Evolutionary conservation across 371 early-diverging fungal genomes (phyloP).

Genomic region (Dinochytrium kinnereticum): DNA sequence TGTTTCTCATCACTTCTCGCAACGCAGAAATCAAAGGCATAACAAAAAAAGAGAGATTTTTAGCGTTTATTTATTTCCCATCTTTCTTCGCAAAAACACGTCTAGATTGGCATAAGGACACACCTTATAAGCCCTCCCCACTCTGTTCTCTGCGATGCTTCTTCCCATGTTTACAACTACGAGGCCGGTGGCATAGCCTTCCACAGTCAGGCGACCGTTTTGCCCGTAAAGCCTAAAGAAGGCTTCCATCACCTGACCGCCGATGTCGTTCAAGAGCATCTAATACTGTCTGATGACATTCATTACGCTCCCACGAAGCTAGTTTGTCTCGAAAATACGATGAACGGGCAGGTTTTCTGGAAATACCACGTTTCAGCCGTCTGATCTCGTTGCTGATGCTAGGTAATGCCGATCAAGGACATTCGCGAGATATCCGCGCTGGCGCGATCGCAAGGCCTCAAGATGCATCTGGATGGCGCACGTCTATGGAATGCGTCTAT

Average conservation of each 20-base stretch:
- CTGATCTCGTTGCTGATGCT: no score
- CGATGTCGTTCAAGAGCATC: constrained; percentile 63
- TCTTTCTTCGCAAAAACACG: no score
- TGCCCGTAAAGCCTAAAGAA: constrained; percentile 68
- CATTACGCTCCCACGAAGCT: constrained; percentile 84
- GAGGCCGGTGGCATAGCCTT: constrained; percentile 87
- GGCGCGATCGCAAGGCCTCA: constrained; percentile 65
- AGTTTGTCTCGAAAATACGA: constrained; percentile 89
- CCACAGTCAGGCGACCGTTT: constrained; percentile 76
- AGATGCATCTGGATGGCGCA: constrained; percentile 90
- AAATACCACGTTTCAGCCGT: no score
- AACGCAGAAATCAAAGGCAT: no score
- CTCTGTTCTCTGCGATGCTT: constrained; percentile 76
- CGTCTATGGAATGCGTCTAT: constrained; percentile 86
- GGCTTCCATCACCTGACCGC: constrained; percentile 69
- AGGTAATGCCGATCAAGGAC: constrained; percentile 75
- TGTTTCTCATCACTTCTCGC: not conserved
- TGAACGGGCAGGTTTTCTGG: constrained; percentile 81
- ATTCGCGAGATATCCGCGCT: constrained; percentile 69
- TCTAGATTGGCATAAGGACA: constrained; percentile 80
- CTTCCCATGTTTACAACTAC: constrained; percentile 81
- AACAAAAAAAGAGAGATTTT: no score
- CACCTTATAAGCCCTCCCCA: constrained; percentile 83
- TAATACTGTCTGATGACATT: constrained; percentile 50
- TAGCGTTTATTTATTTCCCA: no score